These are phyloP conservation scores for Exophiala lecanii-corni DNA, from an alignment of 2,329 filamentous ascomycete species.

Conservation along the genomic window DNA sequence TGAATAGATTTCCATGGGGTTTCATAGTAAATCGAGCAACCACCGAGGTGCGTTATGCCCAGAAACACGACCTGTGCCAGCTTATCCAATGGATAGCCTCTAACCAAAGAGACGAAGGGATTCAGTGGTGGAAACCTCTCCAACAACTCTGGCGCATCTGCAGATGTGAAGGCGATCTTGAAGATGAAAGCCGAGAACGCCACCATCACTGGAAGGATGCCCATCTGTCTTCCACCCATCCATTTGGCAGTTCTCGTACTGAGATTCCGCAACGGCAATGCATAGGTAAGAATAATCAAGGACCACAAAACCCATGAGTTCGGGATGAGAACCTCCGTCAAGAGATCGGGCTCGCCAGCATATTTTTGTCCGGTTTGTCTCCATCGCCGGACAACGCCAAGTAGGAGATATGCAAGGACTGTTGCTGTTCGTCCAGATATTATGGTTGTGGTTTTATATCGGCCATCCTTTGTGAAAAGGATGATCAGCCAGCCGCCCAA, in stretches of 20 bases:
- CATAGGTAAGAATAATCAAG: slow-evolving; percentile 66
- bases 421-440: slow-evolving; percentile 21
- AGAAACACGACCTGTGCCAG: slow-evolving; percentile 50
- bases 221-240: slow-evolving; percentile 21
- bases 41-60: slow-evolving; percentile 35
- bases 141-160: slow-evolving; percentile 82
- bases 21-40: slow-evolving; percentile 23
- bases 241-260: slow-evolving; percentile 29
- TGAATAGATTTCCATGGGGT: slow-evolving; percentile 17
- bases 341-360: slow-evolving; percentile 83
- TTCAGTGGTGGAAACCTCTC: slow-evolving; percentile 32
- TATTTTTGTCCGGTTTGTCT: slow-evolving; percentile 98
- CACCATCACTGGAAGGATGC: slow-evolving; percentile 32
- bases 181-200: slow-evolving; percentile 65
- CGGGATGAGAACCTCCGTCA: slow-evolving; percentile 62
- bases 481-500: slow-evolving; percentile 48
- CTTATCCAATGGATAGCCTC: slow-evolving; percentile 32
- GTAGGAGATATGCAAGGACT: slow-evolving; percentile 52
- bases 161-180: slow-evolving; percentile 81
- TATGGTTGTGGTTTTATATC: slow-evolving; percentile 3
- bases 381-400: slow-evolving; percentile 72
- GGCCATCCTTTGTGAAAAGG: slow-evolving; percentile 29
- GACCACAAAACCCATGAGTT: slow-evolving; percentile 69
- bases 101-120: slow-evolving; percentile 35
- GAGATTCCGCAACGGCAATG: slow-evolving; percentile 50